phyloP scores from a whole-genome alignment of 306 rosid species.

The Amphicarpaea edgeworthii region DNA sequence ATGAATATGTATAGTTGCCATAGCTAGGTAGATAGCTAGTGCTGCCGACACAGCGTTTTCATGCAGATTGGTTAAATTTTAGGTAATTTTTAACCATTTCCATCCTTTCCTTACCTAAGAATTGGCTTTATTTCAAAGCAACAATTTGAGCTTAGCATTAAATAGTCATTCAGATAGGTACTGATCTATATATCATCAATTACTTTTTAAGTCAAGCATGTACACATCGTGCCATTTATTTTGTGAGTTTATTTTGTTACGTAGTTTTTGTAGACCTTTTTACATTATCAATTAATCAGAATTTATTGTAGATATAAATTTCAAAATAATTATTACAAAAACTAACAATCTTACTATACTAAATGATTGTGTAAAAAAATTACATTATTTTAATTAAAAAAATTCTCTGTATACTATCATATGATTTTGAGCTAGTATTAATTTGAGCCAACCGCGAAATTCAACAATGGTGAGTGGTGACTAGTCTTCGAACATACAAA shows the following conservation, averaged over 20 bases:
- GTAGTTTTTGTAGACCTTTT: too few species aligned
- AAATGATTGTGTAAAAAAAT: too few species aligned
- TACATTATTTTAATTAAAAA: too few species aligned
- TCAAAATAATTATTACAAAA: background rate
- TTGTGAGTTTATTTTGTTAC: too few species aligned
- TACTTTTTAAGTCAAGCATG: background rate
- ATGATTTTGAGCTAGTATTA: too few species aligned
- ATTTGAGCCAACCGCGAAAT: conserved; percentile 3
- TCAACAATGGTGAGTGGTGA: background rate
- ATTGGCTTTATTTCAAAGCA: background rate
- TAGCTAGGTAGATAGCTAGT: background rate
- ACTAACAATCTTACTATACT: background rate
- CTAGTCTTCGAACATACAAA: background rate
- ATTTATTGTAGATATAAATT: background rate
- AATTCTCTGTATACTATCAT: too few species aligned
- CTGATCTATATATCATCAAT: background rate
- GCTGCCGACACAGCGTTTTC: conserved; percentile 8
- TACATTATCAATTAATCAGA: too few species aligned
- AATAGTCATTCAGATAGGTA: background rate
- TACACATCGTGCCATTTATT: background rate
- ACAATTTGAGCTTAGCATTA: background rate
- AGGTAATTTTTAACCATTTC: background rate
- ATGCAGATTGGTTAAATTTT: background rate
- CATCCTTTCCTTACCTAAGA: background rate
- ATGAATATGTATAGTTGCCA: background rate